Percentiles rank a stretch among this genome's conserved stretches.
Evolutionary conservation across 2,329 filamentous ascomycete genomes (phyloP).

Genomic region (Apiospora kogelbergensis): DNA sequence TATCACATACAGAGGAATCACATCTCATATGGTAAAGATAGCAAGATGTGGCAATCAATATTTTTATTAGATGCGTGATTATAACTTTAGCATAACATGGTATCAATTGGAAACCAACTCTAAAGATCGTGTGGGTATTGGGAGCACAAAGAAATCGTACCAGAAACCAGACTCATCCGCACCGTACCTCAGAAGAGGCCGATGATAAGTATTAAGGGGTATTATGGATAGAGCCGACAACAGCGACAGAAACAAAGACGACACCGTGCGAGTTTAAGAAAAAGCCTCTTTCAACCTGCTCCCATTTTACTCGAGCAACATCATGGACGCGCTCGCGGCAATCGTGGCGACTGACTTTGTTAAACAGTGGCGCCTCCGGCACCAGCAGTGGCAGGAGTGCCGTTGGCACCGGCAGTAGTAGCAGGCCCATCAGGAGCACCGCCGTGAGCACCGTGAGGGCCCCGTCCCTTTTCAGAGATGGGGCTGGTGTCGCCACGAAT

Average conservation of each 20-base stretch:
- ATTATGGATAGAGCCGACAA: background rate
- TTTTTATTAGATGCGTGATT: background rate
- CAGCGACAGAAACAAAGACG: no score
- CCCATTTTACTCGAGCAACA: no score
- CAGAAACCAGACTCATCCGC: background rate
- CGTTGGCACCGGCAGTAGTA: slow-evolving; percentile 3
- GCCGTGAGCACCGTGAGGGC: background rate
- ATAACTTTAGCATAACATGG: background rate
- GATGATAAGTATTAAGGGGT: background rate
- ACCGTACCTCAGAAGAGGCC: background rate
- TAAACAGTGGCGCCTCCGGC: background rate
- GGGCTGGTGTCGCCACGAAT: slow-evolving; percentile 27
- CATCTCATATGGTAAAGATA: no score
- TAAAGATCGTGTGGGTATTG: slow-evolving; percentile 6
- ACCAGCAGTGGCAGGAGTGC: background rate
- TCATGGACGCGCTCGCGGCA: background rate
- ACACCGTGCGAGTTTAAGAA: background rate
- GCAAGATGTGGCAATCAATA: no score
- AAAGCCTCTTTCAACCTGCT: no score
- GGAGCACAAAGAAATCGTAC: background rate
- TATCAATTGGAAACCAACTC: background rate
- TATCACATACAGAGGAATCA: no score
- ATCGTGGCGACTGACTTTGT: no score
- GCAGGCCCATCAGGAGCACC: slow-evolving; percentile 15
- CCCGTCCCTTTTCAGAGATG: background rate